These are phyloP conservation scores for Claviceps sp. DNA, from an alignment of 2,329 filamentous ascomycete genomes.

Conservation along the genomic window DNA sequence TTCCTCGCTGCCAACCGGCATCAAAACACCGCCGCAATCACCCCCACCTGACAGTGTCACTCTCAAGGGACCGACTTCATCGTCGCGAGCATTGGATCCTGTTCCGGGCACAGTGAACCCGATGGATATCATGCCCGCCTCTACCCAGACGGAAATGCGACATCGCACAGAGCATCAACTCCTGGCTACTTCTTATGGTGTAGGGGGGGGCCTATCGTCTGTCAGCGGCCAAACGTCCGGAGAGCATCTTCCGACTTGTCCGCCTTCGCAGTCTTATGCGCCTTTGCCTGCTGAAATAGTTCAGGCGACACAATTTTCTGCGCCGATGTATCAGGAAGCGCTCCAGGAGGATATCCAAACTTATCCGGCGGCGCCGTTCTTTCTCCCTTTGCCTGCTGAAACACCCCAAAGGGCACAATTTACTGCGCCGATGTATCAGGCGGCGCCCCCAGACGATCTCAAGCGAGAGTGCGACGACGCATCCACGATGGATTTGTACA, in stretches of 20 bases:
- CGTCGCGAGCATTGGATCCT: conserved; percentile 20
- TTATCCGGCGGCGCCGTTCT: conserved; percentile 10
- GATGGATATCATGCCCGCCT: conserved; percentile 38
- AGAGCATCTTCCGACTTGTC: conserved; percentile 2
- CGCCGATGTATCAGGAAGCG: conserved; percentile 10
- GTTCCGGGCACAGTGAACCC: conserved; percentile 37
- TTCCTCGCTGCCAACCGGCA: not conserved
- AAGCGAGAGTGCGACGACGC: conserved; percentile 11
- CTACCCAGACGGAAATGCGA: conserved; percentile 24
- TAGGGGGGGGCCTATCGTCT: conserved; percentile 9
- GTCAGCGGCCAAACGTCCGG: conserved; percentile 1
- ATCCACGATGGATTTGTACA: conserved; percentile 14
- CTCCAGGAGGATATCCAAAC: conserved; percentile 1
- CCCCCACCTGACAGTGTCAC: not conserved
- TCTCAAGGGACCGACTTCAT: conserved; percentile 10
- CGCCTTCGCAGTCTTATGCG: conserved; percentile 11
- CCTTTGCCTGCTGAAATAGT: conserved; percentile 6
- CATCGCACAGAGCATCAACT: conserved; percentile 25
- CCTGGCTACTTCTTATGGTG: conserved; percentile 14
- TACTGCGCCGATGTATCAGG: conserved; percentile 13
- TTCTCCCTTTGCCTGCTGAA: conserved; percentile 6
- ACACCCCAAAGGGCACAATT: conserved; percentile 16
- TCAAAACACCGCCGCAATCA: conserved; percentile 2
- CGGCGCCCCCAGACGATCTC: conserved; percentile 2
- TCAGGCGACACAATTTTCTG: conserved; percentile 16